These are phyloP conservation scores for Russula sp. DNA, from an alignment of 768 basidiomycete species.

Conservation along the genomic window DNA sequence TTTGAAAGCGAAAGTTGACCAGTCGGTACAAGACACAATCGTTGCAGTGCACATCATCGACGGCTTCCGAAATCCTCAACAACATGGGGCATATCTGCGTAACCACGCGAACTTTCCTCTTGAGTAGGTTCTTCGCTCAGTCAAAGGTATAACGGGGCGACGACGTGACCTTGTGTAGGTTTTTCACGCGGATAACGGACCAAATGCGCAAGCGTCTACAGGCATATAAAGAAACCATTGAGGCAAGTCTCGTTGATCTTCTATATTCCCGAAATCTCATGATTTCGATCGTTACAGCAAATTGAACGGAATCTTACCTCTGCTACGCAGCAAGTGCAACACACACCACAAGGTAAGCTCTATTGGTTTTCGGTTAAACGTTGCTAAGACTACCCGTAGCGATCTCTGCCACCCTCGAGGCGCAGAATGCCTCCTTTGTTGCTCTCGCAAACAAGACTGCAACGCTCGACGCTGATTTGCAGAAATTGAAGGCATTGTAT, in stretches of 20 bases:
- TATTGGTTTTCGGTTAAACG: conserved; percentile 8
- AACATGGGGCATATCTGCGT: conserved; percentile 65
- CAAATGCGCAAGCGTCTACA: conserved; percentile 68
- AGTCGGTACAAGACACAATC: conserved; percentile 78
- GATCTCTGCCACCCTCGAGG: conserved; percentile 72
- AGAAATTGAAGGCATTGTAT: conserved; percentile 71
- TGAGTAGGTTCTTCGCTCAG: conserved; percentile 50
- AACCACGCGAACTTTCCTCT: conserved; percentile 79
- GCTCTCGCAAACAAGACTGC: conserved; percentile 76
- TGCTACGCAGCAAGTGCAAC: conserved; percentile 57
- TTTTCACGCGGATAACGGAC: conserved; percentile 66
- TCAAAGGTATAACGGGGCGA: not conserved
- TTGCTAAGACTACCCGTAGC: conserved; percentile 40
- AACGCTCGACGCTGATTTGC: conserved; percentile 65
- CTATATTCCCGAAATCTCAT: conserved; percentile 4
- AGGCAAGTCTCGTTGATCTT: conserved; percentile 40
- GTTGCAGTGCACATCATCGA: conserved; percentile 73
- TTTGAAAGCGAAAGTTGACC: conserved; percentile 70
- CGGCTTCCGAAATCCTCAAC: conserved; percentile 72
- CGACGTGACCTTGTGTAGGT: conserved; percentile 42
- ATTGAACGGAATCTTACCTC: conserved; percentile 80
- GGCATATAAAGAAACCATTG: conserved; percentile 80
- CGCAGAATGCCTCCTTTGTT: conserved; percentile 75
- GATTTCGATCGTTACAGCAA: conserved; percentile 46
- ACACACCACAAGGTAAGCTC: conserved; percentile 67